A percentile compares a stretch with the other conserved stretches of the same genome.
Evolutionary conservation across 148 eudicot species (phyloP).

Genomic region (Suaeda aralocaspica): DNA sequence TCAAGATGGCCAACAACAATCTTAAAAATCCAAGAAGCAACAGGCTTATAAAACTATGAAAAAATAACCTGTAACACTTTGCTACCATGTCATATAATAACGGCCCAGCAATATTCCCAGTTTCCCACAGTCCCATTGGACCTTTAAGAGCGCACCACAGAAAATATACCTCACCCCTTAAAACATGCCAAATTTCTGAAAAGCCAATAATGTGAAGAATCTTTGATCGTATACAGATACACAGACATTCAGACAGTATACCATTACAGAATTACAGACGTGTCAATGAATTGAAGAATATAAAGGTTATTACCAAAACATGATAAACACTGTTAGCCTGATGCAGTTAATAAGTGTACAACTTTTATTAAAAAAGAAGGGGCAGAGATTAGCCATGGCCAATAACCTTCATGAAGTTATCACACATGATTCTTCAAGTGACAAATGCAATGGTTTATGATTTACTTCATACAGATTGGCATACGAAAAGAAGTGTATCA

Average conservation of each 20-base stretch:
- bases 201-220: not conserved
- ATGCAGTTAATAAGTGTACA: too few species aligned
- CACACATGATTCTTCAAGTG: not conserved
- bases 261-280: not conserved
- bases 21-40: not conserved
- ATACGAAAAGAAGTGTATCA: not conserved
- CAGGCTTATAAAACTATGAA: not conserved
- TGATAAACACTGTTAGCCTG: too few species aligned
- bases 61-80: not conserved
- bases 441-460: not conserved
- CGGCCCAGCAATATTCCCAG: not conserved
- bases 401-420: not conserved
- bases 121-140: too few species aligned
- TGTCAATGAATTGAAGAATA: not conserved
- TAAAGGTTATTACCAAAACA: too few species aligned
- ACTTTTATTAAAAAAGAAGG: not conserved
- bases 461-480: not conserved
- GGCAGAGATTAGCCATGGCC: not conserved
- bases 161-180: not conserved
- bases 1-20: not conserved
- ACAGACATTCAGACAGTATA: not conserved
- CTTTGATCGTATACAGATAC: not conserved
- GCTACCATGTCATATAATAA: not conserved
- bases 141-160: not conserved
- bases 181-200: not conserved